Conservation (phyloP, 164 flowering plant species). For the Liriodendron chinense region DNA sequence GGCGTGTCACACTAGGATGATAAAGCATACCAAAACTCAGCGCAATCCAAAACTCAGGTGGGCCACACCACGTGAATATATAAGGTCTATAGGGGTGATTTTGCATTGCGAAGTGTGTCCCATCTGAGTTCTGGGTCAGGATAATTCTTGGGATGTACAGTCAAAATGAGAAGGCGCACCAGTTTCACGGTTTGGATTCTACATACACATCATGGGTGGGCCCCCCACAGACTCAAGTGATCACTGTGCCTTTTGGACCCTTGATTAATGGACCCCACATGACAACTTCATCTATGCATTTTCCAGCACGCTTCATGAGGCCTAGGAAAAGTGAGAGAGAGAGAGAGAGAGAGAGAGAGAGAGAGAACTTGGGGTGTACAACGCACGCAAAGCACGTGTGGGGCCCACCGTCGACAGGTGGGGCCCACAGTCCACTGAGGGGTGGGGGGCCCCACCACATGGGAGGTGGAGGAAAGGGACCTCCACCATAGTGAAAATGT, state of each 20-base stretch:
- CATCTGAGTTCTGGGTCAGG: too few species aligned
- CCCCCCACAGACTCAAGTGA: too few species aligned
- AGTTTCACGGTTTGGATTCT: too few species aligned
- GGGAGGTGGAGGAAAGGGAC: slow-evolving; percentile 39
- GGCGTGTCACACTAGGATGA: too few species aligned
- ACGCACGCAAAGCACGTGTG: slow-evolving; percentile 14
- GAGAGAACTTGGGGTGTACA: slow-evolving; percentile 6
- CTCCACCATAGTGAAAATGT: slow-evolving; percentile 19
- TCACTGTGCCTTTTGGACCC: slow-evolving; percentile 19
- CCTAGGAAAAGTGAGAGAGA: not conserved
- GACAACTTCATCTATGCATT: not conserved
- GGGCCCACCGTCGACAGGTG: slow-evolving; percentile 19
- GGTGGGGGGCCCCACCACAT: not conserved
- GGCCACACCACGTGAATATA: too few species aligned
- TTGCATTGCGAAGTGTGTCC: too few species aligned
- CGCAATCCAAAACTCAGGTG: too few species aligned
- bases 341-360: slow-evolving; percentile 5
- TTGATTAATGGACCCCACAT: slow-evolving; percentile 19
- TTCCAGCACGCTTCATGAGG: not conserved
- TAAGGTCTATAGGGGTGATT: too few species aligned
- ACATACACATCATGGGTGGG: too few species aligned
- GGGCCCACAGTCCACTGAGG: slow-evolving; percentile 25
- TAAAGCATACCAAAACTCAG: too few species aligned
- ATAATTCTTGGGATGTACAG: too few species aligned
- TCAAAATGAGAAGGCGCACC: too few species aligned